phyloP scores from a whole-genome alignment of 257 asterid genomes.

The Eucommia ulmoides region DNA sequence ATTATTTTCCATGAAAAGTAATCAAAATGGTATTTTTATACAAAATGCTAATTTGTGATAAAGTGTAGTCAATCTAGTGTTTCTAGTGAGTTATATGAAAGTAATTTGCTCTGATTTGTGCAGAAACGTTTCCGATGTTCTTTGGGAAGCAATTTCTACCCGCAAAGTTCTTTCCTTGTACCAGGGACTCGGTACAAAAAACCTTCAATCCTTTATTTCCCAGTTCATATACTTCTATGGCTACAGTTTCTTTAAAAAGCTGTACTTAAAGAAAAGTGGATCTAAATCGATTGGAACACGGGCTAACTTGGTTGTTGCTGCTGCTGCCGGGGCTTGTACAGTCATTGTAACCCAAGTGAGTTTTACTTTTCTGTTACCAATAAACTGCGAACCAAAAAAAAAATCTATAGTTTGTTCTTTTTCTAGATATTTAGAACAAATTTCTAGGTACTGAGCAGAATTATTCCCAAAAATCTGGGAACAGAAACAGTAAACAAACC shows the following conservation, averaged over 20 bases:
- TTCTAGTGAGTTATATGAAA: not conserved
- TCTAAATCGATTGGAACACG: conserved; percentile 67
- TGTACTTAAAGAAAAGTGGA: conserved; percentile 62
- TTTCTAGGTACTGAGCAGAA: too few species aligned
- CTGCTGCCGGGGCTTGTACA: conserved; percentile 83
- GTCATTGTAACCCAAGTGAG: conserved; percentile 68
- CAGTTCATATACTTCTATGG: conserved; percentile 81
- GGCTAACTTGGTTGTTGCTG: conserved; percentile 82
- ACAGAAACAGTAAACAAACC: too few species aligned
- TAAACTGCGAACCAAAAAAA: too few species aligned
- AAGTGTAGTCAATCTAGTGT: not conserved
- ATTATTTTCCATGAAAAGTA: not conserved
- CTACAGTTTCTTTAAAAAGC: conserved; percentile 70
- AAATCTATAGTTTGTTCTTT: too few species aligned
- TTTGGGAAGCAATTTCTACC: conserved; percentile 76
- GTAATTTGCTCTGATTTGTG: conserved; percentile 5
- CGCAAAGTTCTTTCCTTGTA: conserved; percentile 55
- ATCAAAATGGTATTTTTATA: not conserved
- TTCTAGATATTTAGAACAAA: too few species aligned
- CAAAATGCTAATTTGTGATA: not conserved
- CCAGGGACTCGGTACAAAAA: conserved; percentile 90
- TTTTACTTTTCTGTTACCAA: too few species aligned
- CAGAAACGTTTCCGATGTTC: conserved; percentile 84
- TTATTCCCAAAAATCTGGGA: too few species aligned
- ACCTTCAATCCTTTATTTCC: conserved; percentile 76